phyloP scores from a whole-genome alignment of 306 rosid species.

The Herpetospermum pedunculosum region DNA sequence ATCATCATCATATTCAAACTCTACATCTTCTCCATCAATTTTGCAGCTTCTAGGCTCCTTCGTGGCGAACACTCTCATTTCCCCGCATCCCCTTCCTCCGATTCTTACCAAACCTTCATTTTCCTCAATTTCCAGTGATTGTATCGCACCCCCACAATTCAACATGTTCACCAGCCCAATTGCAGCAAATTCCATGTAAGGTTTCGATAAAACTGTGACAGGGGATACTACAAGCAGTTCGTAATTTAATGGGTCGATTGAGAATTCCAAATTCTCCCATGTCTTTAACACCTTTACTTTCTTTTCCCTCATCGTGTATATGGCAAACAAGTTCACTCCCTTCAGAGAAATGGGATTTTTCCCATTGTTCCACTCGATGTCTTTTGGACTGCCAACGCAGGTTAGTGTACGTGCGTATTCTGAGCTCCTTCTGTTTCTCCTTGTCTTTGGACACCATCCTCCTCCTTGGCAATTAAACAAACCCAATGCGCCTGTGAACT shows the following conservation, averaged over 20 bases:
- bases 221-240: conserved; percentile 52
- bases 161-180: conserved; percentile 67
- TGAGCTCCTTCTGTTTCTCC: conserved; percentile 39
- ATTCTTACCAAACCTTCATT: conserved; percentile 20
- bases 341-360: conserved; percentile 23
- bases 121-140: conserved; percentile 28
- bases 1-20: conserved; percentile 31
- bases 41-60: conserved; percentile 36
- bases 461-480: conserved; percentile 79
- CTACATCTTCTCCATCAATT: conserved; percentile 33
- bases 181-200: conserved; percentile 37
- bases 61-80: conserved; percentile 43
- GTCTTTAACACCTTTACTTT: conserved; percentile 38
- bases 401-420: conserved; percentile 28
- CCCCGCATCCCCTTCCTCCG: conserved; percentile 44
- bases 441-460: conserved; percentile 51
- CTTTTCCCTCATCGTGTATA: conserved; percentile 33
- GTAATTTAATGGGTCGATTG: conserved; percentile 41
- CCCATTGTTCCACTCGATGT: conserved; percentile 49
- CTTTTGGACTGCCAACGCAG: conserved; percentile 39
- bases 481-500: conserved; percentile 59
- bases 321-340: conserved; percentile 37
- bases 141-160: conserved; percentile 54
- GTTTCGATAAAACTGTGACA: conserved; percentile 15
- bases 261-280: conserved; percentile 28